Evolutionary conservation across 805 yeast species (phyloP).

Genomic region (Candida qinlingensis): DNA sequence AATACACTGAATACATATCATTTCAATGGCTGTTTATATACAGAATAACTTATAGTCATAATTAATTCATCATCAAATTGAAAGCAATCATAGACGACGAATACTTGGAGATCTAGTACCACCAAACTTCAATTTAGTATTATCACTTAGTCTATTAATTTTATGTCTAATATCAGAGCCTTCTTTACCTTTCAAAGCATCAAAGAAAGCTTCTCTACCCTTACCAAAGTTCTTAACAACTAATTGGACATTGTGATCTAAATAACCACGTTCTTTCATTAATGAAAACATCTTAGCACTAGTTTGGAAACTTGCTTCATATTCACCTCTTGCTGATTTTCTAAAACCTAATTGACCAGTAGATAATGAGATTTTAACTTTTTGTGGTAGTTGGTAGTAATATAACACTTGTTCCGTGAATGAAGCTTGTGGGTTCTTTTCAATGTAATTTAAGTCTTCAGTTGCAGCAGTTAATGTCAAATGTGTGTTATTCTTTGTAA

Average conservation of each 20-base stretch:
- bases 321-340: conserved; percentile 85
- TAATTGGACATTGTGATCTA: conserved; percentile 65
- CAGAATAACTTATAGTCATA: not conserved
- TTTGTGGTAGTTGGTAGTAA: conserved; percentile 75
- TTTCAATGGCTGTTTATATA: not conserved
- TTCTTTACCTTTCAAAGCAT: conserved; percentile 85
- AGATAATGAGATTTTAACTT: conserved; percentile 57
- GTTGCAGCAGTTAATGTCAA: conserved; percentile 68
- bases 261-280: conserved; percentile 56
- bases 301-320: conserved; percentile 89
- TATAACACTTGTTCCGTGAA: conserved; percentile 71
- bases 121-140: conserved; percentile 83
- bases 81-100: conserved; percentile 54
- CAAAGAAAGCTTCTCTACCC: conserved; percentile 81
- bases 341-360: conserved; percentile 89
- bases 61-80: no score
- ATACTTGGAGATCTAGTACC: conserved; percentile 82
- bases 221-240: conserved; percentile 80
- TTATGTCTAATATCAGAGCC: conserved; percentile 64
- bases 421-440: conserved; percentile 48
- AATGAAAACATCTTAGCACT: conserved; percentile 64
- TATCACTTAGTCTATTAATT: conserved; percentile 68
- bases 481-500: conserved; percentile 79
- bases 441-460: conserved; percentile 55
- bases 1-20: not conserved